Evolutionary conservation across 2,329 filamentous ascomycete genomes (phyloP).

Genomic region (Sclerotinia minor): DNA sequence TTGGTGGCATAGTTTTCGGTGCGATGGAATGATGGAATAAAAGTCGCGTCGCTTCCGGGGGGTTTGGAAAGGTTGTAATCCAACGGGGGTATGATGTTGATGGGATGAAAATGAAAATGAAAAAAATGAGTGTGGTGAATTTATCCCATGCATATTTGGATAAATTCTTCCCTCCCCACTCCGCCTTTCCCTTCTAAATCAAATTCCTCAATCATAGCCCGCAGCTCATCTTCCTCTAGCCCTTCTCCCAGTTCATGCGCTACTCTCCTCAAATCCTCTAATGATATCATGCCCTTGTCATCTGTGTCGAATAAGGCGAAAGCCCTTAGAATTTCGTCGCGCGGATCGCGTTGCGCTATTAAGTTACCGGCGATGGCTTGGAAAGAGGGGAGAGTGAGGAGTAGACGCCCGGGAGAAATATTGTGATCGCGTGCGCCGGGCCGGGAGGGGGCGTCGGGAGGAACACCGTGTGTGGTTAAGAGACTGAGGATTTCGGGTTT

Average conservation of each 20-base stretch:
- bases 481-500: slow-evolving; percentile 82
- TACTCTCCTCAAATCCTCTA: slow-evolving; percentile 84
- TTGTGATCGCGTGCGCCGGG: slow-evolving; percentile 55
- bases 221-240: slow-evolving; percentile 86
- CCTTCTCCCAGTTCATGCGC: slow-evolving; percentile 90
- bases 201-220: slow-evolving; percentile 97
- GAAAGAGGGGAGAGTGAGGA: slow-evolving; percentile 72
- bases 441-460: slow-evolving; percentile 43
- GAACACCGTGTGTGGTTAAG: slow-evolving; percentile 76
- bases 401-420: slow-evolving; percentile 56
- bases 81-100: slow-evolving; percentile 12
- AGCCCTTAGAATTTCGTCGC: slow-evolving; percentile 86
- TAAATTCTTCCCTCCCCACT: slow-evolving; percentile 67
- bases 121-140: not conserved
- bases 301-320: slow-evolving; percentile 94
- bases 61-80: not conserved
- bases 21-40: slow-evolving; percentile 2
- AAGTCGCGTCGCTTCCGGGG: slow-evolving; percentile 7
- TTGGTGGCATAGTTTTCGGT: not conserved
- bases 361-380: slow-evolving; percentile 76
- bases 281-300: slow-evolving; percentile 83
- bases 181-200: slow-evolving; percentile 90
- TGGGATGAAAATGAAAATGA: not conserved
- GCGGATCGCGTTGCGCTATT: slow-evolving; percentile 79
- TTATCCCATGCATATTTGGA: slow-evolving; percentile 43